Percentiles rank a stretch among this genome's conserved stretches.
phyloP scores from a whole-genome alignment of 2,329 filamentous ascomycete species.

The Beauveria brongniartii region DNA sequence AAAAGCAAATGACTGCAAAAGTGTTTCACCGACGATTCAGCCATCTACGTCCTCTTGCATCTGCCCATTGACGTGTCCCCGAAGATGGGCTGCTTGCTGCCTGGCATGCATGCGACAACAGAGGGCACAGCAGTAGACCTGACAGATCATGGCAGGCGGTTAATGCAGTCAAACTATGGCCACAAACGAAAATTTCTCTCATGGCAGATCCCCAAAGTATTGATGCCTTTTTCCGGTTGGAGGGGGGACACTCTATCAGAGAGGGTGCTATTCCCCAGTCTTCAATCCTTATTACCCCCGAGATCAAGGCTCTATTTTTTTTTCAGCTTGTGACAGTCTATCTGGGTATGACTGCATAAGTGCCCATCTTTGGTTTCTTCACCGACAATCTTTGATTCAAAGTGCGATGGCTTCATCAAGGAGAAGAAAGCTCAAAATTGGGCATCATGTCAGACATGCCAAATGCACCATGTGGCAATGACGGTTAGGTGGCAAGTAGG shows the following conservation, averaged over 20 bases:
- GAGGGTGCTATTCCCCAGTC: neutral
- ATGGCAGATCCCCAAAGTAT: neutral
- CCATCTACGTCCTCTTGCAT: neutral
- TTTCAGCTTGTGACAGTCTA: too few species aligned
- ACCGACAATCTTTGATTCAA: too few species aligned
- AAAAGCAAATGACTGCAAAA: neutral
- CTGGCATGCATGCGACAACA: neutral
- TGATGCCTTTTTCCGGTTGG: neutral
- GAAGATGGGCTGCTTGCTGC: neutral
- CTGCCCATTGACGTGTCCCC: neutral
- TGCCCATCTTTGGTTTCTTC: too few species aligned
- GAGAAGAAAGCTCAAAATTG: too few species aligned
- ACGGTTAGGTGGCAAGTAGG: too few species aligned
- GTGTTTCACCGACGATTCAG: conserved; percentile 4
- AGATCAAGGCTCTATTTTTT: too few species aligned
- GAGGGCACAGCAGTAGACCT: neutral
- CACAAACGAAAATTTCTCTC: neutral
- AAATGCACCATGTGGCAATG: too few species aligned
- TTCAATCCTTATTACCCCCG: too few species aligned
- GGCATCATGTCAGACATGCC: too few species aligned
- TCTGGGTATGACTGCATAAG: too few species aligned
- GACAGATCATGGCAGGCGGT: neutral
- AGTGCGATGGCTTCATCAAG: too few species aligned
- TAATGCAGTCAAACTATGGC: neutral
- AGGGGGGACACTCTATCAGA: too few species aligned